phyloP scores from a whole-genome alignment of 192 early-diverging fungal genomes.

The Allomyces macrogynus region DNA sequence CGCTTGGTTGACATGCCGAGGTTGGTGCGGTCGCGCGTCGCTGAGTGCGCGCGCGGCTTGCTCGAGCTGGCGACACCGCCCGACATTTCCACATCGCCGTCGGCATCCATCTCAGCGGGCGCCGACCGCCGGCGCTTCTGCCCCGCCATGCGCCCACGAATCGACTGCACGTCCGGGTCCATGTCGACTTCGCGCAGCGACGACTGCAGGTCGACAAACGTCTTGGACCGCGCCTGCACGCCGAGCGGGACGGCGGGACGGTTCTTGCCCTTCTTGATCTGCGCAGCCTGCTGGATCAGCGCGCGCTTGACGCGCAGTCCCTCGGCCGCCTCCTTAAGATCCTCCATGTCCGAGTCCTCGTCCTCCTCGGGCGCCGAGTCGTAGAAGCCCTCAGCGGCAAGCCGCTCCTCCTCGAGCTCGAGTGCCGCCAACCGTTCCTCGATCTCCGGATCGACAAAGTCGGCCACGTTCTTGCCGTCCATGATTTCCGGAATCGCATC shows the following conservation, averaged over 20 bases:
- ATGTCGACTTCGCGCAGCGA: not conserved
- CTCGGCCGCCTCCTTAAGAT: slow-evolving; percentile 50
- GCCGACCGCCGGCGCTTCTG: not conserved
- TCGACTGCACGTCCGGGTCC: not conserved
- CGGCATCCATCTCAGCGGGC: not conserved
- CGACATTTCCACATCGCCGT: not conserved
- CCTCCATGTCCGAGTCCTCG: slow-evolving; percentile 61
- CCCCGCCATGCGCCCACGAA: not conserved
- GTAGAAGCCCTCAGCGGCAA: slow-evolving; percentile 89
- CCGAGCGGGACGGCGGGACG: slow-evolving; percentile 48
- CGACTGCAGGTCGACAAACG: slow-evolving; percentile 6
- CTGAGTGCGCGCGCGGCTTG: no score
- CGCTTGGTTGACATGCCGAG: not conserved
- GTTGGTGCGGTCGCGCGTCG: slow-evolving; percentile 11
- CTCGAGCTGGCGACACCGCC: not conserved
- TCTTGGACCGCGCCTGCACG: slow-evolving; percentile 13
- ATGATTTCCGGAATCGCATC: slow-evolving; percentile 96
- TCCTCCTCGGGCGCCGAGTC: slow-evolving; percentile 31
- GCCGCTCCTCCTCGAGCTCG: slow-evolving; percentile 88
- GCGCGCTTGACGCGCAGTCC: slow-evolving; percentile 73
- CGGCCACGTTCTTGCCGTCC: slow-evolving; percentile 94
- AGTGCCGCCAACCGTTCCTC: slow-evolving; percentile 84
- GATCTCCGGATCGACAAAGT: slow-evolving; percentile 96
- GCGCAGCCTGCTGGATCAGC: slow-evolving; percentile 51
- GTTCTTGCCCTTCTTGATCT: slow-evolving; percentile 60